Evolutionary conservation across 108 stramenopile species (phyloP).

Genomic region (Cyclotella distinguenda): DNA sequence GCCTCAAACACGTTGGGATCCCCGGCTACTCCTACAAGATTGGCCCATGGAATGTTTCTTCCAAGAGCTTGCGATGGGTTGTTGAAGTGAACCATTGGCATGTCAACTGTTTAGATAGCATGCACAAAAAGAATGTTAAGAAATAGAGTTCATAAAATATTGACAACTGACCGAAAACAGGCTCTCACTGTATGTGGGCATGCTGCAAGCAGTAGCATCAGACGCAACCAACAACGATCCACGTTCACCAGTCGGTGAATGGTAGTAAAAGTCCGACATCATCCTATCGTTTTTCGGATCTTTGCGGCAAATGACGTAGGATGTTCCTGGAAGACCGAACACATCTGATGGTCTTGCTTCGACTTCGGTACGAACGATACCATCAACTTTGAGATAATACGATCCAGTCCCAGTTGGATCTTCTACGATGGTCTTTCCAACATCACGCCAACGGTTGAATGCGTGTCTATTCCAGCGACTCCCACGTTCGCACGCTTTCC

Average conservation of each 20-base stretch:
- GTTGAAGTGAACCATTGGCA: constrained; percentile 11
- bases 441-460: constrained; percentile 33
- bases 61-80: background rate
- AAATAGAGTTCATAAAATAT: too few relatives aligned
- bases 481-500: constrained; percentile 24
- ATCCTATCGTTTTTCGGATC: background rate
- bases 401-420: constrained; percentile 9
- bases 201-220: background rate
- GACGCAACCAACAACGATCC: constrained; percentile 1
- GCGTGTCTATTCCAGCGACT: constrained; percentile 32
- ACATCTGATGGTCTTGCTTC: background rate
- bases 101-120: constrained; percentile 1
- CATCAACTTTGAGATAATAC: constrained; percentile 26
- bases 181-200: background rate
- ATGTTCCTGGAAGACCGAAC: background rate
- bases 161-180: too few relatives aligned
- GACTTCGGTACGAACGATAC: constrained; percentile 28
- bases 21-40: constrained; percentile 1
- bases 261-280: constrained; percentile 12
- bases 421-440: constrained; percentile 26
- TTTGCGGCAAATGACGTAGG: constrained; percentile 9
- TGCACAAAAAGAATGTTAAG: background rate
- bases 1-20: constrained; percentile 16
- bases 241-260: background rate
- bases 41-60: constrained; percentile 4